Conservation (phyloP, 2,329 filamentous ascomycete species). For the Coniochaeta pulveracea region DNA sequence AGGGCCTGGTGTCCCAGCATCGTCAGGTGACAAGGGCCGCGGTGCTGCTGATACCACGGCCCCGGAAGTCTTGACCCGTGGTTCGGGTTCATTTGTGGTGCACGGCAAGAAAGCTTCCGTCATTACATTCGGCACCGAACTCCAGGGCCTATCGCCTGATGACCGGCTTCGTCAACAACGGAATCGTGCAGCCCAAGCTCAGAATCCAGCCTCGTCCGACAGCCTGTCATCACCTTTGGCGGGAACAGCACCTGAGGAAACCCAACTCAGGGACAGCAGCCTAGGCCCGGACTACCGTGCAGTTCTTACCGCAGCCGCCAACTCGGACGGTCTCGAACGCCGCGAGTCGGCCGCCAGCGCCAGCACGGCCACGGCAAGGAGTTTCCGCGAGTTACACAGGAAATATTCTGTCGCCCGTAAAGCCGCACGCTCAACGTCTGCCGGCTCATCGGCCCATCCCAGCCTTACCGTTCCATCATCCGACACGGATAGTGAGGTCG, state of each 20-base stretch:
- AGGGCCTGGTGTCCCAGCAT: no score
- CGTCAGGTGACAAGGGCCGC: constrained; percentile 23
- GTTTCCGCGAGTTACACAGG: constrained; percentile 50
- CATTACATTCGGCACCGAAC: constrained; percentile 89
- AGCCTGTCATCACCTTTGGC: constrained; percentile 7
- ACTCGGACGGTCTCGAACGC: constrained; percentile 29
- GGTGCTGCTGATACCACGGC: constrained; percentile 25
- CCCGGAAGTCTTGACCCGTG: constrained; percentile 59
- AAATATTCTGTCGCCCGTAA: constrained; percentile 45
- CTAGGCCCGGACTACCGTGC: constrained; percentile 38
- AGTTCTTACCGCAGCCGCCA: constrained; percentile 28
- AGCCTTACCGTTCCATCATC: constrained; percentile 35
- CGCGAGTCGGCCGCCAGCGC: constrained; percentile 52
- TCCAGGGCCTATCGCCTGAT: constrained; percentile 66
- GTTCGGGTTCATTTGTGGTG: constrained; percentile 83
- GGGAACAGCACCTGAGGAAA: neutral
- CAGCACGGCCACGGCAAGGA: constrained; percentile 56
- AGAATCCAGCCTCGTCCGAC: constrained; percentile 2
- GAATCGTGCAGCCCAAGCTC: constrained; percentile 29
- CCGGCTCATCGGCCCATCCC: constrained; percentile 10
- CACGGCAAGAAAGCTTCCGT: constrained; percentile 98
- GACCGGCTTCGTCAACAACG: constrained; percentile 54
- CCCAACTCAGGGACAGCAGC: no score
- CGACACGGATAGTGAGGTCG: constrained; percentile 49
- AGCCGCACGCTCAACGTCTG: constrained; percentile 11